Conservation (phyloP, 495 filamentous ascomycete genomes). For the Cetradonia linearis region DNA sequence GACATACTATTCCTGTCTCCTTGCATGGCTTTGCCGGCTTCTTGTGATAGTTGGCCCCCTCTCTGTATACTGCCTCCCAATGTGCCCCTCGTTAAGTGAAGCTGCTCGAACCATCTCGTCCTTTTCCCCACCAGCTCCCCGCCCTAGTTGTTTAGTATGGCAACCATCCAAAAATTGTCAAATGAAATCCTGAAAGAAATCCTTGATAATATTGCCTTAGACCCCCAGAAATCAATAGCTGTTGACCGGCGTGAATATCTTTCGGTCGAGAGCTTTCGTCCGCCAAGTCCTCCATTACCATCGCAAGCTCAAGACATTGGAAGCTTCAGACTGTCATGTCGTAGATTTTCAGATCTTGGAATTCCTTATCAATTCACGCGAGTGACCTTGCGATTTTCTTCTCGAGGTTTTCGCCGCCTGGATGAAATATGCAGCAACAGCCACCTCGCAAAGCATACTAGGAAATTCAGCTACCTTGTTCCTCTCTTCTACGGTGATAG, state of each 20-base stretch:
- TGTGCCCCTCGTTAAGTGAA: slow-evolving; percentile 2
- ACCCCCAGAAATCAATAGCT: slow-evolving; percentile 36
- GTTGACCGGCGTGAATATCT: slow-evolving; percentile 43
- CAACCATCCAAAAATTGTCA: slow-evolving; percentile 41
- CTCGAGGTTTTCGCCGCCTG: slow-evolving; percentile 46
- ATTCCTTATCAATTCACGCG: slow-evolving; percentile 50
- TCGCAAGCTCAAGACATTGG: slow-evolving; percentile 36
- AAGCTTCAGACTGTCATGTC: slow-evolving; percentile 49
- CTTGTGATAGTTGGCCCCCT: not conserved
- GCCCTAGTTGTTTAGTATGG: slow-evolving; percentile 16
- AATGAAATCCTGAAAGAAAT: slow-evolving; percentile 54
- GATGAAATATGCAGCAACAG: slow-evolving; percentile 38
- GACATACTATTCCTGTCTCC: slow-evolving; percentile 18
- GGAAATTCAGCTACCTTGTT: slow-evolving; percentile 62
- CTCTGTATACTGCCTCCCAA: not conserved
- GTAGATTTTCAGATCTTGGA: slow-evolving; percentile 49
- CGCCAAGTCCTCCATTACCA: slow-evolving; percentile 33
- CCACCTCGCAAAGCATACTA: slow-evolving; percentile 51
- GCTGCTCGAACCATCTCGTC: not conserved
- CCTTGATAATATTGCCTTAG: slow-evolving; percentile 41
- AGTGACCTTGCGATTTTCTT: slow-evolving; percentile 51
- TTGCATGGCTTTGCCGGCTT: slow-evolving; percentile 5
- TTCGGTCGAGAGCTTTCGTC: slow-evolving; percentile 45
- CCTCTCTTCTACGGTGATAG: slow-evolving; percentile 54
- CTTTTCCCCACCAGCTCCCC: not conserved